Evolutionary conservation across 1,139 yeast genomes (phyloP).

Genomic region (Debaryomyces robertsiae): DNA sequence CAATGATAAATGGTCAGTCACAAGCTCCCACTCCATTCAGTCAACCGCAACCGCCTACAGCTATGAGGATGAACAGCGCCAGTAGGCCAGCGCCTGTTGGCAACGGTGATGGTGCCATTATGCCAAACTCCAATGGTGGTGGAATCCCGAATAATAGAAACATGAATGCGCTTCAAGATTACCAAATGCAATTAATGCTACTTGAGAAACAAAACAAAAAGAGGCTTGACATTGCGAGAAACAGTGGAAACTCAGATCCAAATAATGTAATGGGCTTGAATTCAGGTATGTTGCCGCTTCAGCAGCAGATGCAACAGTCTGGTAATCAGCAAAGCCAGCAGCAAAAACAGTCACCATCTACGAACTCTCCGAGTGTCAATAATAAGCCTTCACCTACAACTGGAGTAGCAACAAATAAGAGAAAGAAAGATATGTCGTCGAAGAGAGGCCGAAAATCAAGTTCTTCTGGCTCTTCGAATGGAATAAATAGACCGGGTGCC

Average conservation of each 20-base stretch:
- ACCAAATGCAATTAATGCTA: constrained; percentile 73
- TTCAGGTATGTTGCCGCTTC: constrained; percentile 28
- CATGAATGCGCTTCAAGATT: constrained; percentile 61
- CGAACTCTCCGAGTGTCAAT: constrained; percentile 35
- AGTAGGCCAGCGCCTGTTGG: constrained; percentile 14
- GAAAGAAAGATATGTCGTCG: constrained; percentile 32
- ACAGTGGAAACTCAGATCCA: constrained; percentile 31
- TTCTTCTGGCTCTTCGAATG: constrained; percentile 19
- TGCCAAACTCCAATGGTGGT: constrained; percentile 3
- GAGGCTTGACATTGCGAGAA: constrained; percentile 54
- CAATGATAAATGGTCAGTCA: constrained; percentile 12
- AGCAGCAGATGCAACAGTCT: constrained; percentile 17
- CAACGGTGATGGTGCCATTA: constrained; percentile 5
- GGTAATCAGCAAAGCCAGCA: constrained; percentile 11
- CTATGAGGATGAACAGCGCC: constrained; percentile 19
- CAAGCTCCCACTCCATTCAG: constrained; percentile 14
- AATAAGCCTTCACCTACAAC: constrained; percentile 42
- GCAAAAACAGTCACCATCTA: constrained; percentile 32
- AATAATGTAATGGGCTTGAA: constrained; percentile 17
- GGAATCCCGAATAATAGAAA: constrained; percentile 25
- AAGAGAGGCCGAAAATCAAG: constrained; percentile 43
- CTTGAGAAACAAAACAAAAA: constrained; percentile 73
- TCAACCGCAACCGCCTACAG: constrained; percentile 16
- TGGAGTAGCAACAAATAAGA: constrained; percentile 19
- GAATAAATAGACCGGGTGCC: constrained; percentile 1